Evolutionary conservation across 2,329 filamentous ascomycete species (phyloP), one percentile per base, ranked within the genome.

Genomic region (Fusarium nurragi): DNA sequence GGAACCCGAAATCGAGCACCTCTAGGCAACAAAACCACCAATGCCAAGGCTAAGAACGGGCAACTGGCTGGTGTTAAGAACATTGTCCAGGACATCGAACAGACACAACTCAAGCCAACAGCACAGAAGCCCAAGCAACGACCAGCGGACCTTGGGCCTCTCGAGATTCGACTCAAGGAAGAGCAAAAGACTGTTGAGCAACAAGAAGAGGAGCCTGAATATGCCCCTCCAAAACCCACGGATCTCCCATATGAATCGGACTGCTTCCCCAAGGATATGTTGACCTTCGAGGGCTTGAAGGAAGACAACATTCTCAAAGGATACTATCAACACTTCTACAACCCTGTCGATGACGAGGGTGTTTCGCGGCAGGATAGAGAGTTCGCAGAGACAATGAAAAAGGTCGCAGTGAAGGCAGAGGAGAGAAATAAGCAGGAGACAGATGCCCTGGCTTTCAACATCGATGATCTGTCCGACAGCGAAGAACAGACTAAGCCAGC

Each of bases 21-120:
- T 13, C 81, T 99, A 44, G 94, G 94, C 30, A 90, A 92, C 83
- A 99, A 99, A 79, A 98, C 94, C 2, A 98, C 95, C 49, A 99
- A 99, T 77, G 93, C 92, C 51, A 98, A 97, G 81, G 86, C 89
- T 59, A 87, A 83, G 74, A 84, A 83, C 46, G 84, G 88, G 67
- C 88, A 90, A 64, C 89, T 88, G 5, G 86, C 86, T 8, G 88
- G 86, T 26, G 88, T 85, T 28, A 90, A 88, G 70, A 80, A 80
- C 57, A 80, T 82, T 21, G 82, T 84, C 37, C 82, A 84, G 44
- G 86, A 88, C 57, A 77, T 85, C 46, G 88, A 89, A 64, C 90
- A 88, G 76, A 86, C 87, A 1, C 84, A 86, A 55, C 76, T 80
- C 18, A 88, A 86, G 64, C 85, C 84, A 5, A 89, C 86, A 4